Base-by-base conservation (phyloP, 805 yeast genomes). In the Ogataea glucozyma region DNA sequence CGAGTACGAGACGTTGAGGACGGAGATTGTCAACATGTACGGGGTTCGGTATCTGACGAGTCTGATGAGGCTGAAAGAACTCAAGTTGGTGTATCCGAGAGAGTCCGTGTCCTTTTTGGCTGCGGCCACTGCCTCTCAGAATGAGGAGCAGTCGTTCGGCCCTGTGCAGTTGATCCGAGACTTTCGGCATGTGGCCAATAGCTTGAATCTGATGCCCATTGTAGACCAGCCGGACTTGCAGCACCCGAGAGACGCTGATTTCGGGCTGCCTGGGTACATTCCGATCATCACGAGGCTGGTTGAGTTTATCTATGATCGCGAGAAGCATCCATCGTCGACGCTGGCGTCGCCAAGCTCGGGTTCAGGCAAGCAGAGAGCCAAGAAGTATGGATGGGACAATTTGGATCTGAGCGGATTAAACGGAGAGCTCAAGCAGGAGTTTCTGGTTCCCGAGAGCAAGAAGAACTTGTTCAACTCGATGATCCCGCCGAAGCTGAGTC, bases 251-350 rank as follows among this genome's bases (percentile, higher is more conserved):
- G 69, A 73, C 40, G 78, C 82, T 19, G 67, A 68, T 19, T 85
- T 81, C 58, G 80, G 88, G 1, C 79, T 85, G 46, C 85, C 97
- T 4, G 93, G 95, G 0, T 85, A 79, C 22, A 85, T 88, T 0
- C 98, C 99, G 2, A 61, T 91, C 4, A 66, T 79, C 2, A 72
- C 81, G 3, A 71, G 97, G 46, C 54, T 89, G 10, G 73, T 87
- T 3, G 89, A 90, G 63, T 65, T 80, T 16, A 70, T 85, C n/a
- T 79, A 82, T 50, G 75, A 73, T 38, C 65, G 90, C 31, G 73
- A 76, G 20, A 74, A 76, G 43, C 24, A 34, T 22, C 53, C 78
- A 38, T 68, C 32, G 21, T 19, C 26, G 16, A 7, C 30, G n/a
- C 11, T 71, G 44, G 72, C 23, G 5, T 72, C 13, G 57, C 64